Evolutionary conservation across 169 alveolate genomes (phyloP), one percentile per base, ranked within the genome.

Genomic region (Cryptosporidium muris): DNA sequence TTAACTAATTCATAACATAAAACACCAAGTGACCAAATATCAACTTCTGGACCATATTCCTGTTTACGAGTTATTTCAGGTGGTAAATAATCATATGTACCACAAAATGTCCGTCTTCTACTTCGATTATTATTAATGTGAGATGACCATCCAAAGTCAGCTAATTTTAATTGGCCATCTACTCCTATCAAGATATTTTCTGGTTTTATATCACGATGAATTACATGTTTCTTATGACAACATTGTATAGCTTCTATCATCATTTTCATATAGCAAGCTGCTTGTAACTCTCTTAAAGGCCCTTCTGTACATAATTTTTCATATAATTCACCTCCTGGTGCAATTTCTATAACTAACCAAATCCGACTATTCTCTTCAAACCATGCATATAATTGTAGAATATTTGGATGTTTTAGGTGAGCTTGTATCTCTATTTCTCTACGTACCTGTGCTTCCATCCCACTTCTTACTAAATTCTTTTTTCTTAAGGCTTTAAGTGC

Each of bases 71-170:
- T 91, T 88, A 96, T 95, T 67, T 96, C 99, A 16, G 99, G 99
- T 9, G 98, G 96, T 51, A 95, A 88, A 89, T 96, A 96, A 58
- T 96, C 98, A 14, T 92, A 89, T 1, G 98, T 96, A 12, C 98
- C 98, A 67, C 98, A 96, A 45, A 95, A 88, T 51, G 98, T 96
- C 42, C 92, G 80, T 65, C 98, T 92, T 66, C 91, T 94, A 67
- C 92, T 92, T 48, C 93, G 89, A 16, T 94, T 94, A 63, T 94
- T 89, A 88, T 93, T 94, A 16, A 94, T 56, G 47, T 90, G 91
- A 2, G 92, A 92, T 58, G 95, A 88, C 95, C 97, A 95, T 2
- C 98, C 98, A 85, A 97, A 97, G 91, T 98, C 99, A 34, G 98
- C 96, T 40, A 98, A 80, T 89, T 97, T 97, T 25, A 97, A 82